phyloP scores from a whole-genome alignment of 1,284 basidiomycete genomes.

The Cryptococcus sp. region DNA sequence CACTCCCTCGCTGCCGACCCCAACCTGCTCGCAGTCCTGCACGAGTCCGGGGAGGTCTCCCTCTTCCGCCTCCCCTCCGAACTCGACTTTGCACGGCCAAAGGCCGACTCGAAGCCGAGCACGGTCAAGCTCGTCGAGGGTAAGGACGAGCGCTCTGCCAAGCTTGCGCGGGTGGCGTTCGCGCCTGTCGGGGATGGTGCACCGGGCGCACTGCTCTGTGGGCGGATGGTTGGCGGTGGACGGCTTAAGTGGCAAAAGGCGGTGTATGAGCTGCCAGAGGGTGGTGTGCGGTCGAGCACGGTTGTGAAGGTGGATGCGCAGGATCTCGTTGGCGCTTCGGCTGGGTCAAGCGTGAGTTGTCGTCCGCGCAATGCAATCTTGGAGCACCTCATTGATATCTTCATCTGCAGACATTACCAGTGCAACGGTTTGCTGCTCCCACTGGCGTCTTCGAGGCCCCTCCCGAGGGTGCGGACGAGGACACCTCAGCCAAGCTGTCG shows the following conservation, averaged over 20 bases:
- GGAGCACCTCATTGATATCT: not conserved
- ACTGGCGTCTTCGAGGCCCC: slow-evolving; percentile 30
- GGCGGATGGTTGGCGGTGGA: slow-evolving; percentile 61
- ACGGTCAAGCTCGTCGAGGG: slow-evolving; percentile 43
- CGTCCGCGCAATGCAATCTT: too few relatives aligned
- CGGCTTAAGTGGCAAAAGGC: slow-evolving; percentile 64
- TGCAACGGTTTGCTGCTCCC: slow-evolving; percentile 47
- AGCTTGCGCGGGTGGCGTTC: slow-evolving; percentile 34
- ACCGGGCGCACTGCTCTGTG: slow-evolving; percentile 58
- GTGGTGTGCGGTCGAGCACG: slow-evolving; percentile 41
- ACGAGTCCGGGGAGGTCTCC: slow-evolving; percentile 64
- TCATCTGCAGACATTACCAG: slow-evolving; percentile 18
- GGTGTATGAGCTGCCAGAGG: slow-evolving; percentile 59
- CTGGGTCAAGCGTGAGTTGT: slow-evolving; percentile 35
- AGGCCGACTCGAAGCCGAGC: slow-evolving; percentile 38
- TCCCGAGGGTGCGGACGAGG: slow-evolving; percentile 35
- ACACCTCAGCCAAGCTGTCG: slow-evolving; percentile 49
- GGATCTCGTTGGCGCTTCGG: slow-evolving; percentile 43
- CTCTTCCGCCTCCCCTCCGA: slow-evolving; percentile 62
- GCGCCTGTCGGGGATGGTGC: slow-evolving; percentile 53
- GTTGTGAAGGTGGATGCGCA: slow-evolving; percentile 54
- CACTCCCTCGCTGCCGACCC: slow-evolving; percentile 57
- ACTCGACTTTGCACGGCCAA: slow-evolving; percentile 47
- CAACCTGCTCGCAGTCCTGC: slow-evolving; percentile 59
- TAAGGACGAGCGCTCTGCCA: slow-evolving; percentile 37